These are phyloP conservation scores for Pyrenula massariospora DNA, from an alignment of 495 filamentous ascomycete genomes.

Conservation along the genomic window DNA sequence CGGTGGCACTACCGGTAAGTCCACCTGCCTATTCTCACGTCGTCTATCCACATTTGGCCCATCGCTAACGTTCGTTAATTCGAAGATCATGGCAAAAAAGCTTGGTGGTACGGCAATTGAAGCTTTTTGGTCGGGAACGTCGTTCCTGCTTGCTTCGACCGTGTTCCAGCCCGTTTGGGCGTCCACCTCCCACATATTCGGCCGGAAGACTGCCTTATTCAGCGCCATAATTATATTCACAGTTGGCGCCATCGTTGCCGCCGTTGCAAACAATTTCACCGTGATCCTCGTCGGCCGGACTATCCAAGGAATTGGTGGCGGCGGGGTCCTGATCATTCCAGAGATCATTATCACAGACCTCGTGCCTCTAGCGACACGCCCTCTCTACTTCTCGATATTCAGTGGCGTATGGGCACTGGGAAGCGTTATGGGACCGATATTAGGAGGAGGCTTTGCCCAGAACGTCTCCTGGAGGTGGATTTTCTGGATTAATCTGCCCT, in stretches of 20 bases:
- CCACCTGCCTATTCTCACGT: not conserved
- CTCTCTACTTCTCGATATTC: constrained; percentile 38
- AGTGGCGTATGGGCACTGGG: constrained; percentile 54
- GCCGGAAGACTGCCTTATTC: constrained; percentile 22
- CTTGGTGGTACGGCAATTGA: constrained; percentile 42
- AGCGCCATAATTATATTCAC: constrained; percentile 18
- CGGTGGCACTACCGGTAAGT: constrained; percentile 57
- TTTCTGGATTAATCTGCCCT: constrained; percentile 47
- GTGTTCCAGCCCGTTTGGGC: constrained; percentile 40
- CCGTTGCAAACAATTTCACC: constrained; percentile 43
- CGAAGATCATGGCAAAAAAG: constrained; percentile 25
- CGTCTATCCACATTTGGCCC: not conserved
- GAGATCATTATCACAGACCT: constrained; percentile 64
- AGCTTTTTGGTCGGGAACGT: constrained; percentile 48
- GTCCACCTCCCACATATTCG: constrained; percentile 18
- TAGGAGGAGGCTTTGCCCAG: constrained; percentile 58
- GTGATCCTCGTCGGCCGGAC: constrained; percentile 53
- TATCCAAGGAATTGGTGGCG: constrained; percentile 61
- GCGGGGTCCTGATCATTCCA: constrained; percentile 53
- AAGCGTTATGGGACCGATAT: constrained; percentile 52
- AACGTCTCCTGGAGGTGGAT: constrained; percentile 47
- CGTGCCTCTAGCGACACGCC: constrained; percentile 31
- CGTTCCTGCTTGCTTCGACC: constrained; percentile 38
- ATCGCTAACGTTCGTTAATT: not conserved
- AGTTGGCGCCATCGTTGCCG: constrained; percentile 17